A percentile compares a stretch with the other conserved stretches of the same genome.
Conservation (phyloP, 1,284 basidiomycete genomes). For the Trametes hirsuta region DNA sequence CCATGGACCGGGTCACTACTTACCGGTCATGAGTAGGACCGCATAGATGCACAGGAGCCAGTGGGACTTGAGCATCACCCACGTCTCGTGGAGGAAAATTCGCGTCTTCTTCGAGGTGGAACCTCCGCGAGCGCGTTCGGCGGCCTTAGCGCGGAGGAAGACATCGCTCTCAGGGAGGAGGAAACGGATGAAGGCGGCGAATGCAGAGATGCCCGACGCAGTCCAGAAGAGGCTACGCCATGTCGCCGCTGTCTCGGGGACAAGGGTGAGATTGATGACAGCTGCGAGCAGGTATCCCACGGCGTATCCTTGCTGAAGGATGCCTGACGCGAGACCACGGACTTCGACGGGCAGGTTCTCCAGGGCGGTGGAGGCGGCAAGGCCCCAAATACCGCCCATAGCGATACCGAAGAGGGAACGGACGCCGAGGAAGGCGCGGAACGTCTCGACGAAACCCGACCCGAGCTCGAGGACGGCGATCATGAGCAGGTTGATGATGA, state of each 20-base stretch:
- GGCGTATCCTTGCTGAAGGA: slow-evolving; percentile 77
- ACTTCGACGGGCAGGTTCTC: slow-evolving; percentile 89
- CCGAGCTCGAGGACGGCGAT: slow-evolving; percentile 81
- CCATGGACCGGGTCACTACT: slow-evolving; percentile 27
- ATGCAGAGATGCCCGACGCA: slow-evolving; percentile 70
- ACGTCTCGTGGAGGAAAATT: slow-evolving; percentile 74
- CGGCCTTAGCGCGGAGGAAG: slow-evolving; percentile 67
- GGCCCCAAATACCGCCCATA: slow-evolving; percentile 90
- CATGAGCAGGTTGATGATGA: slow-evolving; percentile 77
- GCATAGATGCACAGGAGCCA: slow-evolving; percentile 90
- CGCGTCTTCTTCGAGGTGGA: slow-evolving; percentile 59
- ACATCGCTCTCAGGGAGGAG: slow-evolving; percentile 82
- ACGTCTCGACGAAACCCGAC: slow-evolving; percentile 74
- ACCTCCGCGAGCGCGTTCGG: slow-evolving; percentile 45
- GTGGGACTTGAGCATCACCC: slow-evolving; percentile 80
- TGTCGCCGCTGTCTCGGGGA: slow-evolving; percentile 49
- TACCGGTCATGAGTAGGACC: slow-evolving; percentile 76
- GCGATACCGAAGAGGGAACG: slow-evolving; percentile 83
- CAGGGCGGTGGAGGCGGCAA: slow-evolving; percentile 75
- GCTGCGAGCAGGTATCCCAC: slow-evolving; percentile 52
- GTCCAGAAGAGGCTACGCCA: slow-evolving; percentile 77
- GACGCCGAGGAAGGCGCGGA: slow-evolving; percentile 68
- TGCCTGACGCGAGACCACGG: slow-evolving; percentile 85
- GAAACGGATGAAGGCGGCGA: slow-evolving; percentile 75
- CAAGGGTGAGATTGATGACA: slow-evolving; percentile 79